Evolutionary conservation across 2,329 filamentous ascomycete species (phyloP), one percentile per base, ranked within the genome.

Genomic region (Botrytis hyacinthi): DNA sequence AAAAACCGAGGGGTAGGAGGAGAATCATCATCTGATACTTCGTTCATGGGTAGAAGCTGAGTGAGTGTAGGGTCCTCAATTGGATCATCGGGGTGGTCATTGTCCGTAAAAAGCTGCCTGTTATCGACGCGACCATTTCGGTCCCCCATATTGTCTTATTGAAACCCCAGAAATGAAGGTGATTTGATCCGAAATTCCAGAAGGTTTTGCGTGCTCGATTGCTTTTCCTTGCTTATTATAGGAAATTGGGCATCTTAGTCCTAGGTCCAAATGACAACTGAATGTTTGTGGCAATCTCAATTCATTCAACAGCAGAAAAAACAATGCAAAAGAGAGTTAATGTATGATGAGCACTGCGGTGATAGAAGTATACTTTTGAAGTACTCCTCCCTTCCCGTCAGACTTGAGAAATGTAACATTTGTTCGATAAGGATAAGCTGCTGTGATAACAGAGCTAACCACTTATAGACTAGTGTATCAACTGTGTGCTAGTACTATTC

Each of bases 1-100:
- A 90, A 81, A 79, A 91, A 90, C 73, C 88, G 87, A 73, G 88
- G 89, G n/a, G 86, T 87, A 12, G 87, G 85, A 51, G 84, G 82
- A 51, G 79, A 79, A 69, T 80, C 80, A 76, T 84, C 82, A 73
- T 84, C 80, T 54, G 78, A 85, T 76, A 88, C 81, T 76, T 86
- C 82, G 63, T 84, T 84, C 76, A 88, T 82, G 32, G 74, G 77
- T 7, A 80, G 60, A 16, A 78, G 69, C 35, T 73, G 72, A 7
- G 75, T 78, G 37, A 77, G 77, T 35, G 72, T 74, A 26, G 76
- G 76, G n/a, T 78, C 78, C 32, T 78, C 75, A 70, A 81, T 80
- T 46, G 80, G 80, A 70, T 80, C 74, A 62, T 81, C 80, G 29
- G 80, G 80, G 72, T 80, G 79, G 8, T 77, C 77, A 51, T 77